phyloP scores from a whole-genome alignment of 805 yeast species.

The Saccharomycopsis selenospora region DNA sequence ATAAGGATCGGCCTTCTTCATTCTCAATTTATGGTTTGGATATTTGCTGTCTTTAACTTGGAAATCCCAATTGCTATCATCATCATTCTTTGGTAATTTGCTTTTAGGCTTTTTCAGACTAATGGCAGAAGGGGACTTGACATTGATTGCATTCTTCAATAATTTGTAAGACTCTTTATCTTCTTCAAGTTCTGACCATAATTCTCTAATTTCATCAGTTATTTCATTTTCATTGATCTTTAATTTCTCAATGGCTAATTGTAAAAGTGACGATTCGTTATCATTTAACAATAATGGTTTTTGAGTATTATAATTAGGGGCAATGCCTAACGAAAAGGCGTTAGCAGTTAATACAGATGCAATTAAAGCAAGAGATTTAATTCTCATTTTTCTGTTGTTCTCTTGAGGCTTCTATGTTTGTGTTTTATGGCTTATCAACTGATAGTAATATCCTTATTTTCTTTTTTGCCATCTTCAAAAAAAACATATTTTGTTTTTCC shows the following conservation, averaged over 20 bases:
- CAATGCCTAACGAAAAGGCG: too few relatives aligned
- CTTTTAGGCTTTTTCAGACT: not conserved
- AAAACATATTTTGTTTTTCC: too few relatives aligned
- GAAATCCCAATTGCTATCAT: conserved; percentile 30
- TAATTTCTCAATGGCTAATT: not conserved
- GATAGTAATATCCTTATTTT: too few relatives aligned
- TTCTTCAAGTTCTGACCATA: not conserved
- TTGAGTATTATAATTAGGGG: too few relatives aligned
- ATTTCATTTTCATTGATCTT: not conserved
- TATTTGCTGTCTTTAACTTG: conserved; percentile 34
- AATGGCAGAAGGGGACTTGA: not conserved
- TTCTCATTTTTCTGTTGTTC: too few relatives aligned
- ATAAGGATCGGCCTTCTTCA: conserved; percentile 51
- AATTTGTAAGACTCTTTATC: not conserved
- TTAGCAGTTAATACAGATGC: too few relatives aligned
- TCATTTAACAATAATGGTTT: too few relatives aligned
- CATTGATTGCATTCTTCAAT: not conserved
- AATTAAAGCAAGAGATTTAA: too few relatives aligned
- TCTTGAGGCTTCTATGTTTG: too few relatives aligned
- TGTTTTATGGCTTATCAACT: too few relatives aligned
- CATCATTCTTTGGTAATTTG: not conserved
- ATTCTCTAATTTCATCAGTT: not conserved
- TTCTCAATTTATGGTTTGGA: conserved; percentile 53
- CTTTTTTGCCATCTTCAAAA: too few relatives aligned
- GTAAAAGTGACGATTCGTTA: not conserved